phyloP scores from a whole-genome alignment of 768 basidiomycete genomes.

The Kockovaella imperatae region DNA sequence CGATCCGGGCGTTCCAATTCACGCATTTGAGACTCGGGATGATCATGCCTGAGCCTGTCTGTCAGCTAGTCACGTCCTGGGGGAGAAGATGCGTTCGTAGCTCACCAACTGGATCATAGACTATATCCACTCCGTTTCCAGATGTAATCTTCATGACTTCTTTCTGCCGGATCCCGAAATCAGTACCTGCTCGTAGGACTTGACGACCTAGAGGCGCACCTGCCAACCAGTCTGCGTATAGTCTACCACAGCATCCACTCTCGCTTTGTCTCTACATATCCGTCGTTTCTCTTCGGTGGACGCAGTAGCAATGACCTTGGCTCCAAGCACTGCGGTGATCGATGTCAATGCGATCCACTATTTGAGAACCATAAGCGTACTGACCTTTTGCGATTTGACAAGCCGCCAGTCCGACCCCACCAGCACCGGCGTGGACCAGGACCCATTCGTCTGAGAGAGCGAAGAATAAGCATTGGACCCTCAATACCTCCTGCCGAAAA shows the following conservation, averaged over 20 bases:
- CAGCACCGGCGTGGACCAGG: slow-evolving; percentile 89
- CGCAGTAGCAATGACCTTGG: slow-evolving; percentile 89
- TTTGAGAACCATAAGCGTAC: slow-evolving; percentile 7
- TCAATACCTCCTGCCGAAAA: not conserved
- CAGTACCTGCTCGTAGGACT: not conserved
- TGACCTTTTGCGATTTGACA: slow-evolving; percentile 86
- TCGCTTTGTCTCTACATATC: slow-evolving; percentile 64
- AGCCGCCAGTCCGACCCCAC: slow-evolving; percentile 86
- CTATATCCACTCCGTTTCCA: slow-evolving; percentile 65
- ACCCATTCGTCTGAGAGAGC: slow-evolving; percentile 67
- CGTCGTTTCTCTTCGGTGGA: slow-evolving; percentile 58
- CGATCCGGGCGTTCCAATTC: slow-evolving; percentile 82
- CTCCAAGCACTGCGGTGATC: slow-evolving; percentile 61
- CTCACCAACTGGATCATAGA: slow-evolving; percentile 45
- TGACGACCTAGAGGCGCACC: slow-evolving; percentile 9
- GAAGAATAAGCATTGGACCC: not conserved
- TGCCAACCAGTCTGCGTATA: slow-evolving; percentile 73
- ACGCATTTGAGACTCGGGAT: slow-evolving; percentile 65
- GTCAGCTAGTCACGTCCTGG: not conserved
- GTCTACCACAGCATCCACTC: slow-evolving; percentile 74
- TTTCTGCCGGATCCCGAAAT: slow-evolving; percentile 49
- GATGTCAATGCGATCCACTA: too few species aligned
- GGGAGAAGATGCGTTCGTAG: slow-evolving; percentile 8
- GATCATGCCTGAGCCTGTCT: slow-evolving; percentile 56
- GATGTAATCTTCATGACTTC: slow-evolving; percentile 73